Conservation (phyloP, 805 yeast genomes). For the Yarrowia porcina region DNA sequence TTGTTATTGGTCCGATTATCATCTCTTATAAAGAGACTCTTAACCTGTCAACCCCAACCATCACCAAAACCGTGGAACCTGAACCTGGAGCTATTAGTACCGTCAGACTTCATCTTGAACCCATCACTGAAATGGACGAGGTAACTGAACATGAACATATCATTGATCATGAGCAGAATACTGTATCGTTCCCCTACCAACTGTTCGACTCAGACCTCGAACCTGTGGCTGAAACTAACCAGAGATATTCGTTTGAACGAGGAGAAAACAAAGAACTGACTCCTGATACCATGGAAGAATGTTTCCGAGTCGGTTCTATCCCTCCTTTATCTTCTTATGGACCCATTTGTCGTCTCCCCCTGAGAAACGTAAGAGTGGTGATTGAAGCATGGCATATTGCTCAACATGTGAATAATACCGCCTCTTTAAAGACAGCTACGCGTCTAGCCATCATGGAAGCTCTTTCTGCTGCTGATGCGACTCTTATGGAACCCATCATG, state of each 20-base stretch:
- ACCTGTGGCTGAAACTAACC: not conserved
- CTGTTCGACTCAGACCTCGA: slow-evolving; percentile 34
- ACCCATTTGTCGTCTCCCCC: slow-evolving; percentile 44
- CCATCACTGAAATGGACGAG: slow-evolving; percentile 31
- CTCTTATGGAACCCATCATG: slow-evolving; percentile 85
- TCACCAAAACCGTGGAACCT: not conserved
- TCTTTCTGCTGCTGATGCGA: slow-evolving; percentile 34
- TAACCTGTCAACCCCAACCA: slow-evolving; percentile 20
- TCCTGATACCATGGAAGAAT: slow-evolving; percentile 35
- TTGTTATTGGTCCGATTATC: slow-evolving; percentile 75
- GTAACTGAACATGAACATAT: slow-evolving; percentile 35
- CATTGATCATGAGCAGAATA: slow-evolving; percentile 46
- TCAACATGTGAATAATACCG: slow-evolving; percentile 43
- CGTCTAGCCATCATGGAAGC: slow-evolving; percentile 47
- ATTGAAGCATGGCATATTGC: slow-evolving; percentile 55
- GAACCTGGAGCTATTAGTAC: slow-evolving; percentile 33
- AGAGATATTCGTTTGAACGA: slow-evolving; percentile 8
- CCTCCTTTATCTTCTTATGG: slow-evolving; percentile 48
- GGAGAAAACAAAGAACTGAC: slow-evolving; percentile 8
- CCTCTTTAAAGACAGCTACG: slow-evolving; percentile 46
- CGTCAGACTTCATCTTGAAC: slow-evolving; percentile 34
- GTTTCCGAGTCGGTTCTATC: slow-evolving; percentile 36
- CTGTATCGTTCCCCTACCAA: slow-evolving; percentile 28
- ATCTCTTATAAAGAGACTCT: slow-evolving; percentile 85
- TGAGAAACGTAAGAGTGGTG: slow-evolving; percentile 59